A percentile compares a stretch with the other conserved stretches of the same genome.
These are phyloP conservation scores for Przewalskia tangutica DNA, from an alignment of 257 asterid genomes.

Conservation along the genomic window DNA sequence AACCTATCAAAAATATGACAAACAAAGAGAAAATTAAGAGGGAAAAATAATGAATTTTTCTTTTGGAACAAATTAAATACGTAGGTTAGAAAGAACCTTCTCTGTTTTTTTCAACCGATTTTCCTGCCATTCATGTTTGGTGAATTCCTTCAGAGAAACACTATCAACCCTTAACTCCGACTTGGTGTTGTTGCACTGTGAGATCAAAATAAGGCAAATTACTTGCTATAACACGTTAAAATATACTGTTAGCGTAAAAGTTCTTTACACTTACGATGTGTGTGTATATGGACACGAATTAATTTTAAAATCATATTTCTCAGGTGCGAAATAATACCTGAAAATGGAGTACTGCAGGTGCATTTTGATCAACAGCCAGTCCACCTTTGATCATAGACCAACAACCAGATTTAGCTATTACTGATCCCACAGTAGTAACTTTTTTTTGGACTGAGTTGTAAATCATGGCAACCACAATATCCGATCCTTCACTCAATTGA, in stretches of 20 bases:
- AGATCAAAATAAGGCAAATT: neutral
- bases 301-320: neutral
- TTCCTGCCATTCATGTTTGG: slow-evolving; percentile 26
- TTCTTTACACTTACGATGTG: neutral
- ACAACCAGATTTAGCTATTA: slow-evolving; percentile 37
- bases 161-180: slow-evolving; percentile 43
- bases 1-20: neutral
- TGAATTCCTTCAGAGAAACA: slow-evolving; percentile 36
- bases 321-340: slow-evolving; percentile 6
- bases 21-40: neutral
- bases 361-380: slow-evolving; percentile 18
- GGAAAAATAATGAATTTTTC: neutral
- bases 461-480: slow-evolving; percentile 19
- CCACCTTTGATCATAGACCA: slow-evolving; percentile 60
- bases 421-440: slow-evolving; percentile 23
- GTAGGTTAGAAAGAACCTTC: slow-evolving; percentile 9
- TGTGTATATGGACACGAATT: neutral
- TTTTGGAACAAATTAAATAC: neutral
- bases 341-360: slow-evolving; percentile 14
- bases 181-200: slow-evolving; percentile 19
- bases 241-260: neutral
- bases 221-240: neutral
- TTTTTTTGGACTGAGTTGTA: neutral
- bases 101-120: slow-evolving; percentile 25
- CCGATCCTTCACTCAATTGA: slow-evolving; percentile 25